phyloP scores from a whole-genome alignment of 345 rosid genomes.

The Acer negundo region DNA sequence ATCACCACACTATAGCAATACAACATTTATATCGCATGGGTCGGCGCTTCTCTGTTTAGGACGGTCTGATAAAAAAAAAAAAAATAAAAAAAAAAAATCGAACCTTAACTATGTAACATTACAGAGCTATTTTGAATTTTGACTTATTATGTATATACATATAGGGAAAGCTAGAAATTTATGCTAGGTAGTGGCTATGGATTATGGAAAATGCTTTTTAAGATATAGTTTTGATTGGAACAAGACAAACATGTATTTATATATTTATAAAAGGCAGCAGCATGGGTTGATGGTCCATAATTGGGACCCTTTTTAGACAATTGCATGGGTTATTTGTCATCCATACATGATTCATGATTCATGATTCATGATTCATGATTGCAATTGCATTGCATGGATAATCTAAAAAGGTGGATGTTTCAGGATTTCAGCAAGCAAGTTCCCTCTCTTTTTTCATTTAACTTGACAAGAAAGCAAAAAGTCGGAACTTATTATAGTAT shows the following conservation, averaged over 20 bases:
- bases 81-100: no score
- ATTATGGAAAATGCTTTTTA: not conserved
- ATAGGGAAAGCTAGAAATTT: not conserved
- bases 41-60: no score
- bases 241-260: no score
- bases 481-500: not conserved
- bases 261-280: not conserved
- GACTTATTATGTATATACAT: no score
- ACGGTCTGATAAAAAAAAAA: no score
- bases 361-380: no score
- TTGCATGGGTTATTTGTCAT: not conserved
- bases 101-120: no score
- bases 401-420: no score
- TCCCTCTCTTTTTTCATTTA: not conserved
- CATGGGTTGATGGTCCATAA: not conserved
- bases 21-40: no score
- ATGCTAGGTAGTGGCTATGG: not conserved
- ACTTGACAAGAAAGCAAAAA: conserved; percentile 1
- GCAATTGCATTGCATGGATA: not conserved
- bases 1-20: not conserved
- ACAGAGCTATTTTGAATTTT: no score
- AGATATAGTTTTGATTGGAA: not conserved
- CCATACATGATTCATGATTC: not conserved
- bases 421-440: not conserved
- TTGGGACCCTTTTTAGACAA: not conserved